A percentile compares a stretch with the other conserved stretches of the same genome.
Conservation (phyloP, 352 stramenopile species). For the Globisporangium yorkense region DNA sequence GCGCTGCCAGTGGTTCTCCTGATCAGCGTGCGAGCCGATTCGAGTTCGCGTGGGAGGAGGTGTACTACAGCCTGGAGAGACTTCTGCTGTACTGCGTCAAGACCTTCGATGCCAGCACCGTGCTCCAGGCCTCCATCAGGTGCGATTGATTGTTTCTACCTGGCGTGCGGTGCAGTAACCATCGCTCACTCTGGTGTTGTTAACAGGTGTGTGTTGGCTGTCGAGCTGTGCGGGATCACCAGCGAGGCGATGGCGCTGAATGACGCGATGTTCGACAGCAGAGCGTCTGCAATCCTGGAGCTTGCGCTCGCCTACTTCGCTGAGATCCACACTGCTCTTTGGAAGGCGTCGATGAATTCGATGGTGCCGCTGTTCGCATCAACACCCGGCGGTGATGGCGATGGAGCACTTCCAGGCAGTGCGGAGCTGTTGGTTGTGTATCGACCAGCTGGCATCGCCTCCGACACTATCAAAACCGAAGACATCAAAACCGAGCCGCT, state of each 20-base stretch:
- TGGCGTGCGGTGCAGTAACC: not conserved
- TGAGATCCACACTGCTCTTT: conserved; percentile 22
- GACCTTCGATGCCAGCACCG: conserved; percentile 4
- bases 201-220: conserved; percentile 57
- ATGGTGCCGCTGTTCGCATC: conserved; percentile 8
- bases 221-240: conserved; percentile 58
- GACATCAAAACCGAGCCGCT: conserved; percentile 9
- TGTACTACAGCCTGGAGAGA: conserved; percentile 10
- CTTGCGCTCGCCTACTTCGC: conserved; percentile 30
- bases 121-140: conserved; percentile 14
- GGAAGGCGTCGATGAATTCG: conserved; percentile 7
- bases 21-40: conserved; percentile 11
- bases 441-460: not conserved
- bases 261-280: not conserved
- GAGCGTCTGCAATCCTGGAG: conserved; percentile 9
- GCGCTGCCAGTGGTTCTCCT: not conserved
- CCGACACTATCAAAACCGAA: not conserved
- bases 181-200: conserved; percentile 15
- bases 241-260: conserved; percentile 31
- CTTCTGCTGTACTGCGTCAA: conserved; percentile 12
- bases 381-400: not conserved
- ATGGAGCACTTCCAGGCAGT: not conserved
- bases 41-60: conserved; percentile 14
- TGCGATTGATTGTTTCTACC: not conserved
- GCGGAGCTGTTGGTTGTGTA: conserved; percentile 5